Evolutionary conservation across 2,329 filamentous ascomycete species (phyloP).

Genomic region (Fusarium lyarnte): DNA sequence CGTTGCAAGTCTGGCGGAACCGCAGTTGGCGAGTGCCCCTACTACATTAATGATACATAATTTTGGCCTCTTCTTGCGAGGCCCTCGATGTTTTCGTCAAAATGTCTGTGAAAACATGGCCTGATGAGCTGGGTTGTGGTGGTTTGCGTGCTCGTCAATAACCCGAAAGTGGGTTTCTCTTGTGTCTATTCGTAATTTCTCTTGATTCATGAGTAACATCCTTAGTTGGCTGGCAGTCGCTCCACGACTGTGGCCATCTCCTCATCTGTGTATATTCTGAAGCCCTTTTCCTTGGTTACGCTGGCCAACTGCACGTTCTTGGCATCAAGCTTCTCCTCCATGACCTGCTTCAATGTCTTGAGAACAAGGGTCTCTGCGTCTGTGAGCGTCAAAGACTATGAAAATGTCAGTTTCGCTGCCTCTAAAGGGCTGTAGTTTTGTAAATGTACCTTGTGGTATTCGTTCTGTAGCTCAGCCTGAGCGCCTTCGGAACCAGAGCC

Average conservation of each 20-base stretch:
- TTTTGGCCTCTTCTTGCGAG: slow-evolving; percentile 12
- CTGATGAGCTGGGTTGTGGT: not conserved
- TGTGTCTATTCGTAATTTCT: slow-evolving; percentile 37
- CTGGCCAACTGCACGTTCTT: slow-evolving; percentile 99
- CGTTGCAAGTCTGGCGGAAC: slow-evolving; percentile 19
- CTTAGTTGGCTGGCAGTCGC: slow-evolving; percentile 75
- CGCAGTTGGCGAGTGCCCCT: slow-evolving; percentile 29
- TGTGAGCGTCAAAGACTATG: slow-evolving; percentile 82
- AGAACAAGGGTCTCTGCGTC: slow-evolving; percentile 96
- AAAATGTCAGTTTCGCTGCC: slow-evolving; percentile 1
- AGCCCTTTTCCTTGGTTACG: slow-evolving; percentile 96
- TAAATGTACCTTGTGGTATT: slow-evolving; percentile 84
- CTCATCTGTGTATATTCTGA: slow-evolving; percentile 97
- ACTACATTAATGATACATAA: slow-evolving; percentile 48
- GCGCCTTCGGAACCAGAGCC: slow-evolving; percentile 97
- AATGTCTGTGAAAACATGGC: slow-evolving; percentile 18
- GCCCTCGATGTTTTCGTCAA: slow-evolving; percentile 10
- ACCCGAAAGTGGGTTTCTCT: slow-evolving; percentile 26
- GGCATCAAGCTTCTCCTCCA: slow-evolving; percentile 99
- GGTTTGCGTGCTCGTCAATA: slow-evolving; percentile 17
- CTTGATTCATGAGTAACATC: slow-evolving; percentile 24
- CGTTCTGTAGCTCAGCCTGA: slow-evolving; percentile 97
- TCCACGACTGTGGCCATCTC: slow-evolving; percentile 96
- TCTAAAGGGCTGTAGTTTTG: not conserved
- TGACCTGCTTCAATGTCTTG: slow-evolving; percentile 99